Conservation (phyloP, 306 rosid species). For the Leucaena leucocephala region DNA sequence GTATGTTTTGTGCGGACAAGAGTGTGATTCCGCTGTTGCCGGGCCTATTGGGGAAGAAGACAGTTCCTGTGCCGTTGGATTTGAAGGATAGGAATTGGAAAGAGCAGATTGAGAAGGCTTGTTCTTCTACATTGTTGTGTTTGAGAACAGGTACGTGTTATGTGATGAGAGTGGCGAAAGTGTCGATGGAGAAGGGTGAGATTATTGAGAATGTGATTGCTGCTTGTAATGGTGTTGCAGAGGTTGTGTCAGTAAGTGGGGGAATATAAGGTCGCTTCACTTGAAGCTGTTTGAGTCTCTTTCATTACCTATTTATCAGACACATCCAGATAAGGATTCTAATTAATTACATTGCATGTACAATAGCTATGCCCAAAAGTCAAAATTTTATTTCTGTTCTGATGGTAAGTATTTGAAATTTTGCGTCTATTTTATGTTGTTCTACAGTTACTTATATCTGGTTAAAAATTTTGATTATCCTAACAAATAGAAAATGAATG, state of each 20-base stretch:
- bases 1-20: slow-evolving; percentile 70
- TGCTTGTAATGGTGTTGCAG: slow-evolving; percentile 55
- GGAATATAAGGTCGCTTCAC: slow-evolving; percentile 72
- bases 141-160: slow-evolving; percentile 76
- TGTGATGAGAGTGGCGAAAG: slow-evolving; percentile 69
- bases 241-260: slow-evolving; percentile 72
- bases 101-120: slow-evolving; percentile 67
- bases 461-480: not conserved
- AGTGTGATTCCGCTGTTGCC: slow-evolving; percentile 59
- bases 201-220: slow-evolving; percentile 65
- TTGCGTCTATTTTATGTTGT: too few species aligned
- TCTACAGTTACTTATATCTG: not conserved
- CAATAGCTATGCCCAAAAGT: not conserved
- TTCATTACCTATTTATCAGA: slow-evolving; percentile 69
- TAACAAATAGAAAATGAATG: not conserved
- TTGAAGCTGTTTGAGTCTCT: slow-evolving; percentile 72
- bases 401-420: too few species aligned
- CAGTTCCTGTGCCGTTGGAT: slow-evolving; percentile 77
- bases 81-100: slow-evolving; percentile 74
- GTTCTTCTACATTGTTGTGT: slow-evolving; percentile 55
- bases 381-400: not conserved
- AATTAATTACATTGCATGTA: too few species aligned
- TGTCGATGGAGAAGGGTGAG: slow-evolving; percentile 52
- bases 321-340: slow-evolving; percentile 50
- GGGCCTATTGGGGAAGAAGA: slow-evolving; percentile 69